Evolutionary conservation across 23 red algal species (phyloP).

Genomic region (Agarophyton chilense): DNA sequence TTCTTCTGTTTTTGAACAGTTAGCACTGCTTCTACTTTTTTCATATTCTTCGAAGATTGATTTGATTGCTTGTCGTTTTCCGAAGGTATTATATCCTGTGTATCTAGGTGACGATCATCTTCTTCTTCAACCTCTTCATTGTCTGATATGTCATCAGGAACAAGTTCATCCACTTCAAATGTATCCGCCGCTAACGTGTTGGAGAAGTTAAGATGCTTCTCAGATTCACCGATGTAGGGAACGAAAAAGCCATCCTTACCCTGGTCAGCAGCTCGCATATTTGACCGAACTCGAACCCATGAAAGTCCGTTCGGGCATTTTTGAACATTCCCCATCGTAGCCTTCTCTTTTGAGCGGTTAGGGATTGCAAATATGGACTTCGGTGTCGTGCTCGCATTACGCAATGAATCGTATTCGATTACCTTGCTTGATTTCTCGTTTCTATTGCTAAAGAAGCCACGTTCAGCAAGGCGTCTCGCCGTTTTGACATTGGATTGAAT

Average conservation of each 20-base stretch:
- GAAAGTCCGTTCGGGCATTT: conserved; percentile 26
- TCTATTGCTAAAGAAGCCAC: neutral
- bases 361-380: conserved; percentile 14
- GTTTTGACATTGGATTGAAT: neutral
- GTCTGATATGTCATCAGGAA: conserved; percentile 49
- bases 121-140: conserved; percentile 11
- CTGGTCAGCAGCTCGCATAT: conserved; percentile 50
- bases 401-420: neutral
- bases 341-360: neutral
- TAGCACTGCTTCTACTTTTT: neutral
- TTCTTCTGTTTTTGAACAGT: neutral
- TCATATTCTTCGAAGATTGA: neutral
- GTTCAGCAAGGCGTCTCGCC: neutral
- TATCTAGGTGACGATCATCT: neutral
- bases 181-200: conserved; percentile 44
- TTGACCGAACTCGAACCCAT: conserved; percentile 49
- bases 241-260: conserved; percentile 41
- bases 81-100: neutral
- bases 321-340: neutral
- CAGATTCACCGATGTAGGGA: conserved; percentile 64
- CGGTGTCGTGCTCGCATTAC: neutral
- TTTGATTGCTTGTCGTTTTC: neutral
- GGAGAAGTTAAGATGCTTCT: conserved; percentile 32
- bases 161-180: conserved; percentile 19
- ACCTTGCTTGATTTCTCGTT: neutral